phyloP scores from a whole-genome alignment of 176 grass and related monocot genomes.

The Eleusine indica region DNA sequence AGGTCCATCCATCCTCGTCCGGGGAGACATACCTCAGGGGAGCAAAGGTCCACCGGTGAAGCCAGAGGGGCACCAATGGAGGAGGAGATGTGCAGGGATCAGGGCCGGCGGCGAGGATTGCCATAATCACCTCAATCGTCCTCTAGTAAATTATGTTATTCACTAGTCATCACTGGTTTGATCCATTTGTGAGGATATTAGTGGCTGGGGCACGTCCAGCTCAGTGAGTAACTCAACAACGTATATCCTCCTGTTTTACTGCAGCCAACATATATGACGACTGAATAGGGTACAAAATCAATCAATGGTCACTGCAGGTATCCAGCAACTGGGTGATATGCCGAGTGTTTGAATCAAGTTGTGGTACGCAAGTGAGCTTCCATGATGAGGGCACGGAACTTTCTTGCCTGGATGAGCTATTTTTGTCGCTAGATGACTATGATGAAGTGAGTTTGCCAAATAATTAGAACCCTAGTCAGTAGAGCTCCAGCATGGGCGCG shows the following conservation, averaged over 20 bases:
- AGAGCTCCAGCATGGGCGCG: background rate
- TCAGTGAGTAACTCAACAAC: slow-evolving; percentile 39
- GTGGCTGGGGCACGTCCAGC: background rate
- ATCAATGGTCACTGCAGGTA: slow-evolving; percentile 49
- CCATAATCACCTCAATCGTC: too few relatives aligned
- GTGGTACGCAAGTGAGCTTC: slow-evolving; percentile 63
- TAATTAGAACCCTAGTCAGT: slow-evolving; percentile 38
- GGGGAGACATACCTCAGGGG: too few relatives aligned
- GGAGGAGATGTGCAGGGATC: too few relatives aligned
- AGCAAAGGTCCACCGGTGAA: too few relatives aligned
- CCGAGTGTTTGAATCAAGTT: slow-evolving; percentile 65
- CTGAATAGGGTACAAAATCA: slow-evolving; percentile 11
- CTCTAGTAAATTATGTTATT: too few relatives aligned
- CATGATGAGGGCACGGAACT: slow-evolving; percentile 67
- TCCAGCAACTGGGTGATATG: slow-evolving; percentile 76
- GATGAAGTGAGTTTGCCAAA: slow-evolving; percentile 90
- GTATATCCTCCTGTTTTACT: background rate
- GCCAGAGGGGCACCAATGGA: too few relatives aligned
- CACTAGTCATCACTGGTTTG: too few relatives aligned
- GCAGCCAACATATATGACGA: background rate
- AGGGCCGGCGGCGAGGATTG: too few relatives aligned
- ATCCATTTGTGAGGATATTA: too few relatives aligned
- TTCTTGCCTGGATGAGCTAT: slow-evolving; percentile 90
- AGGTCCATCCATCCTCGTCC: too few relatives aligned
- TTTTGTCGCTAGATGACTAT: slow-evolving; percentile 83